Base-by-base conservation (phyloP, 441 rosid genomes). In the Pelargonium cotyledonis region DNA sequence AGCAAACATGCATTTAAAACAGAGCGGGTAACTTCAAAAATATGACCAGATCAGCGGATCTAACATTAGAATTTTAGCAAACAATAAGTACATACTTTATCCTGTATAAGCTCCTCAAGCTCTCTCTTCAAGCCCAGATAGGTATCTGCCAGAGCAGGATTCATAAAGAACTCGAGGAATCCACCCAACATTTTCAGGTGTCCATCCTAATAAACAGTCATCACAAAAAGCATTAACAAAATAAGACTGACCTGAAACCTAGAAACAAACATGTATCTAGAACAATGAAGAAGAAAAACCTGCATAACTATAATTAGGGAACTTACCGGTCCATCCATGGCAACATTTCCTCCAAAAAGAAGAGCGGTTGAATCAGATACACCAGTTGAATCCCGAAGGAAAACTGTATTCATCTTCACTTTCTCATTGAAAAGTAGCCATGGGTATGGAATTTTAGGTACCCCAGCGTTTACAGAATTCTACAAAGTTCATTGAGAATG, bases 381-480 rank as follows among this genome's bases (percentile, higher is more conserved):
- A 58, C 96, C 99, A 51, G 98, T 95, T 18, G 97, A 95, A 79
- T 95, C 98, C 12, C 98, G 90, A 65, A 95, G 77, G 81, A 95
- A 88, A 70, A 92, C 97, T 0, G 97, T 76, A 79, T 90, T 95
- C 74, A 95, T 96, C 76, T 89, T 95, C 31, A 95, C 87, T 84
- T 95, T 95, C 75, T 92, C 99, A 65, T 96, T 97, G 85, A 95
- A 95, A 72, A 95, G 92, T 70, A 95, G 84, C 99, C 99, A 92
- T 21, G 99, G 98, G 72, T 87, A 88, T 15, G 98, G 95, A 74
- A 95, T 90, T 6, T 92, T 89, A 53, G 82, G 95, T 75, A 85
- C 86, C 15, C 91, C 84, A 7, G 97, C 85, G 83, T 95, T 95
- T 67, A 92, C 99, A 78, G 99, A 95, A 80, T 92, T 95, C 99